Conservation (phyloP, 208 protist genomes). For the Herpetomonas tarakana region DNA sequence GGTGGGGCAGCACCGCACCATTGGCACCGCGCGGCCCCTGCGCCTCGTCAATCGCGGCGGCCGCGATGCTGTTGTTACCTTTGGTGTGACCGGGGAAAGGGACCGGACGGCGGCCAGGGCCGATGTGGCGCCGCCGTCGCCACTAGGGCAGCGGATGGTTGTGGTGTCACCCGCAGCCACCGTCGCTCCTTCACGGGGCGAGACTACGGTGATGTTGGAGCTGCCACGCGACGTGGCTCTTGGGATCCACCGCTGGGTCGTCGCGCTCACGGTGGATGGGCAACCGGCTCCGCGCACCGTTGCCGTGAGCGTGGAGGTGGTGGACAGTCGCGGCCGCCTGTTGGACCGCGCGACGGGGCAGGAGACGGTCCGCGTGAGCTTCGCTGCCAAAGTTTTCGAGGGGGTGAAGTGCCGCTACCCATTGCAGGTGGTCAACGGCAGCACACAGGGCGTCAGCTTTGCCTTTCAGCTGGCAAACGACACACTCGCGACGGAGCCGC, state of each 20-base stretch:
- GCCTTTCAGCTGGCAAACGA: constrained; percentile 72
- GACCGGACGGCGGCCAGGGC: background rate
- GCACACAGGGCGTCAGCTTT: constrained; percentile 74
- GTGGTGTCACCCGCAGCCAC: constrained; percentile 20
- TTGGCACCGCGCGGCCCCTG: constrained; percentile 32
- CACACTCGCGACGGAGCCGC: constrained; percentile 24
- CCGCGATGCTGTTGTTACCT: constrained; percentile 38
- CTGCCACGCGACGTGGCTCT: constrained; percentile 36
- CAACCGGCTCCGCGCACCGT: constrained; percentile 30
- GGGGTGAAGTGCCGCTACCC: constrained; percentile 43
- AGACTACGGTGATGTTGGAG: constrained; percentile 49
- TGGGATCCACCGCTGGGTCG: constrained; percentile 37
- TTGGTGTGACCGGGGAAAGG: constrained; percentile 10
- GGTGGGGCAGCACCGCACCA: constrained; percentile 58
- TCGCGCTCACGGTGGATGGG: constrained; percentile 45
- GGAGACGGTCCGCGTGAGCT: constrained; percentile 58
- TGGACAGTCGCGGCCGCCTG: constrained; percentile 70
- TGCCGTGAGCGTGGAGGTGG: constrained; percentile 56
- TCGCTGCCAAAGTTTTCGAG: constrained; percentile 58
- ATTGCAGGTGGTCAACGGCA: constrained; percentile 68
- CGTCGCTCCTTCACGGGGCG: constrained; percentile 36
- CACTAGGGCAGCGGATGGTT: constrained; percentile 3
- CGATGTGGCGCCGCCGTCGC: background rate
- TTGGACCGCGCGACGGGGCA: constrained; percentile 49
- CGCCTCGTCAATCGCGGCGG: constrained; percentile 72